These are phyloP conservation scores for Ustilago crameri DNA, from an alignment of 1,284 basidiomycete genomes.

Conservation along the genomic window DNA sequence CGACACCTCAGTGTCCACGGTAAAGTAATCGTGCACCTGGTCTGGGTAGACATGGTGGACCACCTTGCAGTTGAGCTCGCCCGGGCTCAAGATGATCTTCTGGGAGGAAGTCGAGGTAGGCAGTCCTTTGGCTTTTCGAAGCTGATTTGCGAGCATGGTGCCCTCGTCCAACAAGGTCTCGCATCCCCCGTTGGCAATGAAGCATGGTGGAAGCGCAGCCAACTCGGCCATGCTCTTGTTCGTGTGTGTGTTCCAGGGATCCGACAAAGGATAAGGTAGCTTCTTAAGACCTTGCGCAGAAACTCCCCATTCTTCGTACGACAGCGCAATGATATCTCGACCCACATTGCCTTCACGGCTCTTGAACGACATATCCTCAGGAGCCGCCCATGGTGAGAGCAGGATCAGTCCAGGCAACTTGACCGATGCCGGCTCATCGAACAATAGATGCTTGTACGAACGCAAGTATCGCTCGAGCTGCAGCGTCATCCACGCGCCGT, in stretches of 20 bases:
- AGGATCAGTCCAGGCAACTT: conserved; percentile 52
- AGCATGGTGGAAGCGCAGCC: conserved; percentile 37
- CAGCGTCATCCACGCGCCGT: conserved; percentile 57
- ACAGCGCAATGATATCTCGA: conserved; percentile 51
- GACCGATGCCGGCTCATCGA: conserved; percentile 20
- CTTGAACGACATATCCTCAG: conserved; percentile 43
- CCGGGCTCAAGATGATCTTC: conserved; percentile 34
- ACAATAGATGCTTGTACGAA: conserved; percentile 48
- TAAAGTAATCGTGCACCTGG: conserved; percentile 53
- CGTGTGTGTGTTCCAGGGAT: conserved; percentile 48
- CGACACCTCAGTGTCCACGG: conserved; percentile 47
- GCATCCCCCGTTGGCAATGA: conserved; percentile 45
- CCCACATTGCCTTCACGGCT: conserved; percentile 44
- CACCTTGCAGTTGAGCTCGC: conserved; percentile 43
- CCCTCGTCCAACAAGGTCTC: conserved; percentile 52
- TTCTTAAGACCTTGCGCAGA: conserved; percentile 31
- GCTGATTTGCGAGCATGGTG: conserved; percentile 39
- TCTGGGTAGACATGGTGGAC: conserved; percentile 28
- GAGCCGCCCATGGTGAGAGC: conserved; percentile 55
- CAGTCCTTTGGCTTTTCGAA: conserved; percentile 52
- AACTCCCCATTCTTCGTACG: conserved; percentile 59
- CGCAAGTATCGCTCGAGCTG: conserved; percentile 62
- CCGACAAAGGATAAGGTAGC: conserved; percentile 29
- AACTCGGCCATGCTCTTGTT: conserved; percentile 38
- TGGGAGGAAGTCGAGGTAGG: conserved; percentile 42